Base-by-base conservation (phyloP, 345 rosid genomes). In the Corymbia maculata region DNA sequence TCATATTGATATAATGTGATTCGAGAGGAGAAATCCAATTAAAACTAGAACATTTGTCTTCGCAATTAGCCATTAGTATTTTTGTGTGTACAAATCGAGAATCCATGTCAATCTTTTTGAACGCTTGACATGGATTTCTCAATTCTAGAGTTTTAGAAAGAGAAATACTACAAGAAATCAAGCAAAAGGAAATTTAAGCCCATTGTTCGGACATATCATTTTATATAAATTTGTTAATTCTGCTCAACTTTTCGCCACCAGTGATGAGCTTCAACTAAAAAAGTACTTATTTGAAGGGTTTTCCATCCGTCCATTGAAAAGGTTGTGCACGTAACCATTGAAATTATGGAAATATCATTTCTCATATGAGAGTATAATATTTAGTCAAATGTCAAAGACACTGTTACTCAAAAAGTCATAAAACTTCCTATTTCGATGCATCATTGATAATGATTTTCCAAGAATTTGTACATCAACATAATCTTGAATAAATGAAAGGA, bases 321-420 rank as follows among this genome's bases (percentile, higher is more conserved):
- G 10, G 9, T n/a, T 64, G 75, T 64, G 3, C 5, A 14, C 19
- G 2, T 1, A 0, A 28, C 19, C 0, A 0, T 64, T 7, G 42
- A n/a, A 42, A 64, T 64, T 14, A 64, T n/a, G 75, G 19, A 64
- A 64, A 13, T 64, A 0, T 3, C 5, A 0, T 7, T 2, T 64
- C 36, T n/a, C 15, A 1, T 16, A 13, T 14, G 14, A 13, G 36
- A 64, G 1, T 28, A n/a, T 9, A 64, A 13, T 28, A 64, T n/a
- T 8, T n/a, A 4, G 0, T 64, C n/a, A 17, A 64, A n/a, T 64
- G 36, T 7, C 36, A 2, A 64, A 6, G 30, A 8, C 70, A 28
- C 7, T 8, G 6, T n/a, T 64, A 64, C 36, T 64, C 3, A n/a
- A n/a, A 61, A 64, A 13, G 9, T 2, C 36, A n/a, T 64, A 8